Percentiles rank a stretch among this genome's conserved stretches.
Evolutionary conservation across 768 basidiomycete species (phyloP).

Genomic region (Guyanaporus albipodus): DNA sequence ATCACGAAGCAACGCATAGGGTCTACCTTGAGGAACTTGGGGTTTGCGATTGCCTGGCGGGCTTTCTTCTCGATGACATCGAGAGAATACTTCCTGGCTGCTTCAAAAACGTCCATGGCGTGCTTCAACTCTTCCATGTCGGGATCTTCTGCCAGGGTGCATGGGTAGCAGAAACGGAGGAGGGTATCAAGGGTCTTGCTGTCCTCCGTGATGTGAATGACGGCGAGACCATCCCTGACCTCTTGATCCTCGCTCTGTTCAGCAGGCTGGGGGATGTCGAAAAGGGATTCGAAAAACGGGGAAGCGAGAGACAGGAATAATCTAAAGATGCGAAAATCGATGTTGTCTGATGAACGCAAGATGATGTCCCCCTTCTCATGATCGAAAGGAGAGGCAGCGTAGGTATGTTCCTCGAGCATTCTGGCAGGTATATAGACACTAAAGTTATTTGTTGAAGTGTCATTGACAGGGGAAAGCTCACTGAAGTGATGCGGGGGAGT

Average conservation of each 20-base stretch:
- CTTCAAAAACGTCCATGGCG: neutral
- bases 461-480: too few species aligned
- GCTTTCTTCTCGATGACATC: neutral
- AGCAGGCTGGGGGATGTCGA: constrained; percentile 26
- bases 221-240: neutral
- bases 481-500: too few species aligned
- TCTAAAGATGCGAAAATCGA: neutral
- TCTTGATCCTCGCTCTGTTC: neutral
- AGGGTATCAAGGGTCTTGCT: neutral
- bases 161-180: neutral
- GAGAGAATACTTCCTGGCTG: neutral
- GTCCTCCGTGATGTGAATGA: neutral
- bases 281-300: neutral
- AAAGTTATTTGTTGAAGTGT: neutral
- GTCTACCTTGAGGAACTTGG: neutral
- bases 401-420: neutral
- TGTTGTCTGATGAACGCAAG: neutral
- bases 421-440: too few species aligned
- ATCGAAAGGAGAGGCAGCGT: constrained; percentile 7
- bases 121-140: neutral
- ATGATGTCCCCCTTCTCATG: neutral
- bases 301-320: neutral
- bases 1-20: neutral
- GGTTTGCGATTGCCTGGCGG: neutral
- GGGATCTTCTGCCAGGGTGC: neutral